Evolutionary conservation across 2,329 filamentous ascomycete genomes (phyloP).

Genomic region (Fusarium nygamai): DNA sequence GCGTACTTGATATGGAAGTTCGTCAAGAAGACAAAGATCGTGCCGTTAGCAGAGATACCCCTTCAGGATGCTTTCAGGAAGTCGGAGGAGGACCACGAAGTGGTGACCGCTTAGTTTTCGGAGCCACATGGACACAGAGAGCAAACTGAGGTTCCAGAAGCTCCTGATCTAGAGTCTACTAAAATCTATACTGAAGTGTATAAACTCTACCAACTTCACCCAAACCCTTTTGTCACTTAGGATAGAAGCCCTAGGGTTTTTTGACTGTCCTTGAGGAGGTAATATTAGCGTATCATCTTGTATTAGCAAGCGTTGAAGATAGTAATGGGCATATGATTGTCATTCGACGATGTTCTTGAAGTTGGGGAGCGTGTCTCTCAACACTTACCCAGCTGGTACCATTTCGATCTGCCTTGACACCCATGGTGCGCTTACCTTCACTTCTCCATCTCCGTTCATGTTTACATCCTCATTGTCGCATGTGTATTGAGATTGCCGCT

Average conservation of each 20-base stretch:
- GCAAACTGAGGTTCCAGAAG: neutral
- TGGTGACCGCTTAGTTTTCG: neutral
- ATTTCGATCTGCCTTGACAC: neutral
- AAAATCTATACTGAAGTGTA: neutral
- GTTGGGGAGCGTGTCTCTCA: neutral
- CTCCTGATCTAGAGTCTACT: neutral
- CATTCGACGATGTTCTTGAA: neutral
- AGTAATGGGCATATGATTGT: neutral
- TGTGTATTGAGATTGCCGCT: neutral
- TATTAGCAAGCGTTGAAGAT: neutral
- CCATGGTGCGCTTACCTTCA: neutral
- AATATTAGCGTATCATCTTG: neutral
- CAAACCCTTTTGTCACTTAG: neutral
- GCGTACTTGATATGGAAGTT: constrained; percentile 73
- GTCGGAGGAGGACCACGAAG: constrained; percentile 20
- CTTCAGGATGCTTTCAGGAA: constrained; percentile 58
- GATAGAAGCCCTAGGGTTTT: neutral
- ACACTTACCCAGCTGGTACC: neutral
- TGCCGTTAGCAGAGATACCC: constrained; percentile 61
- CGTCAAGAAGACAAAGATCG: constrained; percentile 68
- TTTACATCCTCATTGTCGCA: neutral
- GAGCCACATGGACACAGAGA: neutral
- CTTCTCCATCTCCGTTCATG: neutral
- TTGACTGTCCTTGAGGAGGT: neutral
- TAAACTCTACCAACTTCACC: neutral